A percentile compares a stretch with the other conserved stretches of the same genome.
Evolutionary conservation across 805 yeast species (phyloP).

Genomic region (Saturnispora silvae): DNA sequence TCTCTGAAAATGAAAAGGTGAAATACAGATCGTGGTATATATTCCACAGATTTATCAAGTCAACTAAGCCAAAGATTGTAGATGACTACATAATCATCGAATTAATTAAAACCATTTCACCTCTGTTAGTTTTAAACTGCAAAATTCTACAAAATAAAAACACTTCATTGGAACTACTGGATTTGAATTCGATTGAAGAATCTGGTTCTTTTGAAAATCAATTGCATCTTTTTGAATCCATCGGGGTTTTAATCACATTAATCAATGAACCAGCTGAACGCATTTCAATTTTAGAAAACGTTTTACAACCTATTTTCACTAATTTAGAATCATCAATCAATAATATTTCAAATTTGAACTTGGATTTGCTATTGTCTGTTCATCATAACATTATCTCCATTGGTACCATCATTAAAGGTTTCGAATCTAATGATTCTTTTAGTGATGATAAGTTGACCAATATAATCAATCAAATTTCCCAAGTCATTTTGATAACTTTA

Average conservation of each 20-base stretch:
- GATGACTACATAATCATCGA: slow-evolving; percentile 42
- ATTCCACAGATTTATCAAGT: slow-evolving; percentile 70
- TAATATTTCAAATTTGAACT: slow-evolving; percentile 25
- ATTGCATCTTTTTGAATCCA: slow-evolving; percentile 72
- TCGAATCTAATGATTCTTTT: slow-evolving; percentile 35
- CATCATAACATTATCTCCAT: slow-evolving; percentile 84
- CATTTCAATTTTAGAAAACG: slow-evolving; percentile 44
- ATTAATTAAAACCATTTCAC: slow-evolving; percentile 49
- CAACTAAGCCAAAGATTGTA: slow-evolving; percentile 59
- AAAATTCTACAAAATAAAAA: slow-evolving; percentile 27
- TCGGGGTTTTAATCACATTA: slow-evolving; percentile 62
- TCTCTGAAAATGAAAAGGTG: slow-evolving; percentile 62
- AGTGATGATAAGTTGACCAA: slow-evolving; percentile 24
- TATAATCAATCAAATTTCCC: slow-evolving; percentile 38
- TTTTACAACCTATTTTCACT: slow-evolving; percentile 66
- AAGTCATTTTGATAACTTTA: slow-evolving; percentile 73
- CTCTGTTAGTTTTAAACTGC: slow-evolving; percentile 55
- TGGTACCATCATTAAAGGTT: slow-evolving; percentile 84
- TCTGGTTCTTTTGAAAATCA: slow-evolving; percentile 64
- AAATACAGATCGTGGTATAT: slow-evolving; percentile 84
- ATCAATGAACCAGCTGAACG: slow-evolving; percentile 34
- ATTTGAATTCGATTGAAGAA: slow-evolving; percentile 37
- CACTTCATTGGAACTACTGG: slow-evolving; percentile 14
- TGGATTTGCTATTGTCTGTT: slow-evolving; percentile 51
- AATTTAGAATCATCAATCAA: slow-evolving; percentile 58